These are phyloP conservation scores for Alternaria sp. DNA, from an alignment of 2,329 filamentous ascomycete species.

Conservation along the genomic window DNA sequence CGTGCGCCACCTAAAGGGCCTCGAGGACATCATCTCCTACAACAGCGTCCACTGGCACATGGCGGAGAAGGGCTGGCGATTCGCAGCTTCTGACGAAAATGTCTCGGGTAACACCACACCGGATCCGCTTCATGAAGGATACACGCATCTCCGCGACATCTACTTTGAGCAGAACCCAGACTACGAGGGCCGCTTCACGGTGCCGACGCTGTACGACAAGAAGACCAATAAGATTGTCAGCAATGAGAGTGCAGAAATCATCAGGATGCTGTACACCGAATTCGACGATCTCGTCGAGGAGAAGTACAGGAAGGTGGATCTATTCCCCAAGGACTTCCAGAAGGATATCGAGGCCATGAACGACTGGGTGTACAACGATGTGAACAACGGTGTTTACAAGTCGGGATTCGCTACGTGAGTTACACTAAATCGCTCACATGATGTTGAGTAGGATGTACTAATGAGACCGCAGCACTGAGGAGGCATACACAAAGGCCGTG, in stretches of 20 bases:
- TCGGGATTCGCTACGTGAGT: slow-evolving; percentile 58
- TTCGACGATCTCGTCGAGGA: slow-evolving; percentile 69
- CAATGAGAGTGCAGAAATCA: slow-evolving; percentile 92
- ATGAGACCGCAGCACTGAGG: slow-evolving; percentile 47
- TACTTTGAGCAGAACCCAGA: slow-evolving; percentile 77
- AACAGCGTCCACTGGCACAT: slow-evolving; percentile 96
- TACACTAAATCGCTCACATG: neutral
- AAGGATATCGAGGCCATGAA: slow-evolving; percentile 58
- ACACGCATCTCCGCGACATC: slow-evolving; percentile 76
- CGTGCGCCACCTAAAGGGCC: slow-evolving; percentile 85
- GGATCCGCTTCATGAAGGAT: slow-evolving; percentile 70
- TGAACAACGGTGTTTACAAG: slow-evolving; percentile 62
- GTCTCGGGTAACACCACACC: slow-evolving; percentile 61
- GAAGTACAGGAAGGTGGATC: slow-evolving; percentile 52
- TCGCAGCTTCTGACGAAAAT: slow-evolving; percentile 69
- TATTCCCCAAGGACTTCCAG: slow-evolving; percentile 53
- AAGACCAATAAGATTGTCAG: slow-evolving; percentile 78
- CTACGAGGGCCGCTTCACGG: slow-evolving; percentile 82
- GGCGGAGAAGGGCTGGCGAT: slow-evolving; percentile 79
- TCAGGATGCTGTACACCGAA: slow-evolving; percentile 83
- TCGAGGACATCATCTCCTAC: slow-evolving; percentile 80
- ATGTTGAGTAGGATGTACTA: neutral
- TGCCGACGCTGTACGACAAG: slow-evolving; percentile 85
- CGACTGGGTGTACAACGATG: slow-evolving; percentile 60
- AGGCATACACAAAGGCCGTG: slow-evolving; percentile 57